These are phyloP conservation scores for Cryoendolithus antarcticus DNA, from an alignment of 2,329 filamentous ascomycete species.

Conservation along the genomic window DNA sequence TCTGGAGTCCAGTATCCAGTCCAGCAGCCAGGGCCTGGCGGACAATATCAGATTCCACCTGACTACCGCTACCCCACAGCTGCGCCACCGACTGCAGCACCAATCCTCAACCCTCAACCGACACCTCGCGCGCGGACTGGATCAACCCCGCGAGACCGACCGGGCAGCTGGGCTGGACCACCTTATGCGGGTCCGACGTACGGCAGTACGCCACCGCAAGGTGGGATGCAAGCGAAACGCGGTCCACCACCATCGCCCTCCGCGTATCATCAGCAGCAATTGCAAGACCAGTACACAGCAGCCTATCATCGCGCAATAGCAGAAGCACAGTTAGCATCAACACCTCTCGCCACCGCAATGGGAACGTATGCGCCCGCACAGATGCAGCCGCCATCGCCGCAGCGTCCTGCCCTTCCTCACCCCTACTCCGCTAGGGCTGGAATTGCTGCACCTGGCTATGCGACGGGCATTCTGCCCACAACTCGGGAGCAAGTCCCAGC, in stretches of 20 bases:
- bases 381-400: neutral
- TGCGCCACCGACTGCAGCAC: neutral
- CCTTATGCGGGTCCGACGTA: slow-evolving; percentile 1
- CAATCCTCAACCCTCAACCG: slow-evolving; percentile 1
- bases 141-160: slow-evolving; percentile 9
- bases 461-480: neutral
- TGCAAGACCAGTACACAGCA: slow-evolving; percentile 4
- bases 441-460: slow-evolving; percentile 10
- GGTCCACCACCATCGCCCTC: slow-evolving; percentile 18
- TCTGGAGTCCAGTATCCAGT: slow-evolving; percentile 10
- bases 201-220: slow-evolving; percentile 1
- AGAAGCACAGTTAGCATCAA: slow-evolving; percentile 6
- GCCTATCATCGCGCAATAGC: slow-evolving; percentile 6
- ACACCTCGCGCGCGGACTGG: slow-evolving; percentile 8
- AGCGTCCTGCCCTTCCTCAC: slow-evolving; percentile 8
- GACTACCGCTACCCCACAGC: slow-evolving; percentile 10
- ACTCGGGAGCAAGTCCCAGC: neutral
- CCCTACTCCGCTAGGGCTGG: slow-evolving; percentile 15
- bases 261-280: slow-evolving; percentile 10
- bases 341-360: slow-evolving; percentile 1
- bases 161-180: slow-evolving; percentile 12
- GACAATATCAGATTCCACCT: slow-evolving; percentile 7
- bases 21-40: slow-evolving; percentile 5
- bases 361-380: slow-evolving; percentile 1
- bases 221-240: slow-evolving; percentile 5